Evolutionary conservation across 2,329 filamentous ascomycete genomes (phyloP), one percentile per base, ranked within the genome.

Genomic region (Fusarium tuaranense): DNA sequence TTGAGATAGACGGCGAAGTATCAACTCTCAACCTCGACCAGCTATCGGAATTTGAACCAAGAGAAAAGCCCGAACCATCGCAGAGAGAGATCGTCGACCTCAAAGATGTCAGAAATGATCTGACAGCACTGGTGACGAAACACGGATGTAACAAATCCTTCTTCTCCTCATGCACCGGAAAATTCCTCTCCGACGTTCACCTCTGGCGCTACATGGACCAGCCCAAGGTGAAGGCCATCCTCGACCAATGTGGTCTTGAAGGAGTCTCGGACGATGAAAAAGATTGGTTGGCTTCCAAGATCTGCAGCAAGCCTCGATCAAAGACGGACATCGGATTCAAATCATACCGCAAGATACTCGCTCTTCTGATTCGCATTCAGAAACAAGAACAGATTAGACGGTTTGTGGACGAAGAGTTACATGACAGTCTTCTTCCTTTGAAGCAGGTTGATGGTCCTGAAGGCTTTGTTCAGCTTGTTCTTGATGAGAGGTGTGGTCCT

Each of bases 131-230:
- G 2, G 36, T 38, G 3, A 60, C 34, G n/a, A 20, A 30, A 25
- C 25, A 32, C 7, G n/a, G 22, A 10, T 27, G 16, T 32, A 48
- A 36, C 36, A 12, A n/a, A 36, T 34, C 34, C 30, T 51, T 68
- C 51, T 53, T 65, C n/a, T 38, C 39, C 5, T 48, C 22, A 10
- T 60, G 36, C n/a, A 68, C 48, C 13, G 22, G 58, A 16, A 20
- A 36, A 14, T 68, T 68, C 25, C 14, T 68, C 20, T 53, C 66
- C 41, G 66, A 68, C 34, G n/a, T 27, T 34, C 20, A 4, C 8
- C 16, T 68, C 7, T 68, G 66, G 66, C 16, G 5, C 7, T 68
- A 39, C 41, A 48, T 68, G 61, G 64, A 25, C 7, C 20, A 32
- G 0, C 18, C 58, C 7, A 60, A 30, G 2, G 58, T 60, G 4